phyloP scores from a whole-genome alignment of 2,329 filamentous ascomycete genomes.

The Venturia effusa region DNA sequence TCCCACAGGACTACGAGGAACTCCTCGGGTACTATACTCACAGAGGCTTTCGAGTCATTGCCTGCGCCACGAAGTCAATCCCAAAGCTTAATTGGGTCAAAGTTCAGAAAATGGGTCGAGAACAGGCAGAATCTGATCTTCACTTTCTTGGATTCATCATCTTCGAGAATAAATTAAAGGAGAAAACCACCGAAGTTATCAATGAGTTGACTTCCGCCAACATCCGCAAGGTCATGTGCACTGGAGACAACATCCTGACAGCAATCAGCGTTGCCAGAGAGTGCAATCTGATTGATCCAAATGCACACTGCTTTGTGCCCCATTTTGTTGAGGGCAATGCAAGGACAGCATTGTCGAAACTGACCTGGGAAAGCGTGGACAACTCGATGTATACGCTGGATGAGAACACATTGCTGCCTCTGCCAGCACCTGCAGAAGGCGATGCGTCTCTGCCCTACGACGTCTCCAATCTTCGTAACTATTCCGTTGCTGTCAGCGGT shows the following conservation, averaged over 20 bases:
- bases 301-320: conserved; percentile 84
- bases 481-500: conserved; percentile 78
- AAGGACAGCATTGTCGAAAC: conserved; percentile 58
- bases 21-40: conserved; percentile 86
- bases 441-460: conserved; percentile 83
- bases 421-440: conserved; percentile 55
- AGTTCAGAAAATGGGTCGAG: conserved; percentile 82
- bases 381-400: conserved; percentile 70
- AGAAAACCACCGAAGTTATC: conserved; percentile 69
- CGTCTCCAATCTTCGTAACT: conserved; percentile 70
- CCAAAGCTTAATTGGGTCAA: conserved; percentile 87
- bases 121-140: conserved; percentile 72
- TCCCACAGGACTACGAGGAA: conserved; percentile 84
- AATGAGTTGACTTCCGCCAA: conserved; percentile 71
- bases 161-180: conserved; percentile 97
- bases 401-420: conserved; percentile 67
- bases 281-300: conserved; percentile 69
- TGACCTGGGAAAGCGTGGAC: conserved; percentile 94
- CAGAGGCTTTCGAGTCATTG: conserved; percentile 91
- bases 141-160: conserved; percentile 94
- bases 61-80: conserved; percentile 81
- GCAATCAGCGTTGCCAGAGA: conserved; percentile 92
- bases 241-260: conserved; percentile 93
- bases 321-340: conserved; percentile 73
- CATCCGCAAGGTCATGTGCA: conserved; percentile 91